Evolutionary conservation across 1,139 yeast genomes (phyloP).

Genomic region (Saccharomycopsis phalli): DNA sequence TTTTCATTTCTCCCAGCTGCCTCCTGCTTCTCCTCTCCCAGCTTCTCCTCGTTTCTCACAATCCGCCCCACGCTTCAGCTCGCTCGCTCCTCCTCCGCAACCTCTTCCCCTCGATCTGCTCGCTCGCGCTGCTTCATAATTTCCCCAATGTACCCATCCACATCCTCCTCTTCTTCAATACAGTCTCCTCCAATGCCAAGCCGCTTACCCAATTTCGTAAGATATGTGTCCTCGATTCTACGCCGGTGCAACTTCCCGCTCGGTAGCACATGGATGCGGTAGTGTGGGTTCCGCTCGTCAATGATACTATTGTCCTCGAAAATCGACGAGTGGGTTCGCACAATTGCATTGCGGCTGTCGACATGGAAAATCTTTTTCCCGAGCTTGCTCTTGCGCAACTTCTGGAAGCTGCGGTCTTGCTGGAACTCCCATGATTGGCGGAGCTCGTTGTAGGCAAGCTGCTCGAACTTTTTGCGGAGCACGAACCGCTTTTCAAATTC

Average conservation of each 20-base stretch:
- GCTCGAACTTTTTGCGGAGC: conserved; percentile 62
- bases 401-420: conserved; percentile 28
- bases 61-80: no score
- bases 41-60: no score
- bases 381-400: conserved; percentile 18
- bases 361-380: neutral
- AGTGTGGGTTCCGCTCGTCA: conserved; percentile 22
- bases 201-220: conserved; percentile 29
- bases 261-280: conserved; percentile 51
- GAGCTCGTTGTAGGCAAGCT: conserved; percentile 62
- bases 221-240: conserved; percentile 26
- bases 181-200: no score
- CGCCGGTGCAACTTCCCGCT: conserved; percentile 55
- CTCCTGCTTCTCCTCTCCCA: no score
- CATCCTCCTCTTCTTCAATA: conserved; percentile 30
- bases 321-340: neutral
- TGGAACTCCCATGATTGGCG: conserved; percentile 73
- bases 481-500: conserved; percentile 62
- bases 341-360: neutral
- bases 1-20: no score
- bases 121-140: conserved; percentile 4
- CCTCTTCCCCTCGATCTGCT: neutral
- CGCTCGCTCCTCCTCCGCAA: no score
- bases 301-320: conserved; percentile 4
- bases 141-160: conserved; percentile 6